A percentile compares a stretch with the other conserved stretches of the same genome.
Evolutionary conservation across 2,329 filamentous ascomycete genomes (phyloP).

Genomic region (Beauveria rudraprayagi): DNA sequence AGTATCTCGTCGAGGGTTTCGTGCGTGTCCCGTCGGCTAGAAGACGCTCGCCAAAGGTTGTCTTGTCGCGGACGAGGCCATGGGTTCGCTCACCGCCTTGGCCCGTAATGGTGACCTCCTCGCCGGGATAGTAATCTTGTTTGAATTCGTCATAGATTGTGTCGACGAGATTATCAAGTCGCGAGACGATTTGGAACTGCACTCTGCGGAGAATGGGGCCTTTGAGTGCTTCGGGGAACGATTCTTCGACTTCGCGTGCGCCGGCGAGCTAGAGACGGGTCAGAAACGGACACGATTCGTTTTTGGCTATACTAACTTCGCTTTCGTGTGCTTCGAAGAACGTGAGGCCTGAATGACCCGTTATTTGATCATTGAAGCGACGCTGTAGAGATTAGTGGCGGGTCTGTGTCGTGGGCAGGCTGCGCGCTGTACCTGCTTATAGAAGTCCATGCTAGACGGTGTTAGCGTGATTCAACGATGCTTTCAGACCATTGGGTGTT

Average conservation of each 20-base stretch:
- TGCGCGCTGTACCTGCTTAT: slow-evolving; percentile 62
- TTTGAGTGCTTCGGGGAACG: slow-evolving; percentile 85
- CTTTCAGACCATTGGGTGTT: background rate
- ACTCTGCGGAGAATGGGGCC: slow-evolving; percentile 84
- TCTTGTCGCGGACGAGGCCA: slow-evolving; percentile 78
- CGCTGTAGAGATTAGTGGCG: slow-evolving; percentile 41
- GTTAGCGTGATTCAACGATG: slow-evolving; percentile 12
- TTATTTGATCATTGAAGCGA: slow-evolving; percentile 92
- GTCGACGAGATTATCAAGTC: slow-evolving; percentile 75
- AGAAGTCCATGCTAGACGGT: slow-evolving; percentile 71
- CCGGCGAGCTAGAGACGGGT: slow-evolving; percentile 53
- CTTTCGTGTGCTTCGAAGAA: slow-evolving; percentile 91
- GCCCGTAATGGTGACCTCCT: slow-evolving; percentile 68
- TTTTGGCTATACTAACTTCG: slow-evolving; percentile 56
- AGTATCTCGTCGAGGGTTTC: slow-evolving; percentile 68
- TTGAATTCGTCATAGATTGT: slow-evolving; percentile 72
- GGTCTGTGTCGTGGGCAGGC: slow-evolving; percentile 8
- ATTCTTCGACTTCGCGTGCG: slow-evolving; percentile 80
- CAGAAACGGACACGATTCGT: background rate
- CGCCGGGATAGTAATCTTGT: slow-evolving; percentile 82
- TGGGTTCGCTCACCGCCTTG: slow-evolving; percentile 60
- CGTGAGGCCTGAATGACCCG: slow-evolving; percentile 79
- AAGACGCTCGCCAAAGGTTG: slow-evolving; percentile 55
- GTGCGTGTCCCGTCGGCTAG: slow-evolving; percentile 62
- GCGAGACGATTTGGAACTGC: slow-evolving; percentile 81